These are phyloP conservation scores for Dimargaris cristalligena DNA, from an alignment of 192 early-diverging fungal genomes.

Conservation along the genomic window DNA sequence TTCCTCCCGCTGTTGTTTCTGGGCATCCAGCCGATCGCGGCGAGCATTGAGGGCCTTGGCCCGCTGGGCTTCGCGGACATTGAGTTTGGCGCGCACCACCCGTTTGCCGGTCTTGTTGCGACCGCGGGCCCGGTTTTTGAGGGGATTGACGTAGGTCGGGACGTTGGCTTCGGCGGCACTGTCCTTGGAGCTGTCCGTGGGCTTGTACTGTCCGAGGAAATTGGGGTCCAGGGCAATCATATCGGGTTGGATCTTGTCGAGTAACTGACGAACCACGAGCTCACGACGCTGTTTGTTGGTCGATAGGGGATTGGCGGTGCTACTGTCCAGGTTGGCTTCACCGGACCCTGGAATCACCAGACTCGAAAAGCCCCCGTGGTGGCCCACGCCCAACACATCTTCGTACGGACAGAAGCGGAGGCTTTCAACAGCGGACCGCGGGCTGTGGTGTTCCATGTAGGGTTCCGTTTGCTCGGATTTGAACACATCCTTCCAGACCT, in stretches of 20 bases:
- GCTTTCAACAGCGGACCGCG: constrained; percentile 30
- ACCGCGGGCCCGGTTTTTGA: no score
- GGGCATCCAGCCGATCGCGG: no score
- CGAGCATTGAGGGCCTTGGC: no score
- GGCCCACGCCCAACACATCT: constrained; percentile 79
- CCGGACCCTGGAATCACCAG: constrained; percentile 84
- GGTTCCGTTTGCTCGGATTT: constrained; percentile 54
- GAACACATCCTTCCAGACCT: constrained; percentile 82
- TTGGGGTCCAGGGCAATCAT: constrained; percentile 80
- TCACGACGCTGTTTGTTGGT: constrained; percentile 78
- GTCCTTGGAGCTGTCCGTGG: no score
- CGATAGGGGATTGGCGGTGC: constrained; percentile 85
- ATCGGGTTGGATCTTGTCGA: constrained; percentile 90
- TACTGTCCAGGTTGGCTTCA: constrained; percentile 91
- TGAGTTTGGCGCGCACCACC: no score
- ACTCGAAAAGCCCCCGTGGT: constrained; percentile 56
- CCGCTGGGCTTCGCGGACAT: no score
- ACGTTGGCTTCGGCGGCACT: no score
- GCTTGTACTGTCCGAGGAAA: no score
- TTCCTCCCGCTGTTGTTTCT: no score
- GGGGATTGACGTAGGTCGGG: no score
- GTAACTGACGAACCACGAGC: constrained; percentile 63
- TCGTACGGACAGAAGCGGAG: constrained; percentile 85
- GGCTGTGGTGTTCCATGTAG: constrained; percentile 70
- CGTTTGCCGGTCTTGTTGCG: no score